phyloP scores from a whole-genome alignment of 345 rosid genomes.

The Eutrema japonicum region DNA sequence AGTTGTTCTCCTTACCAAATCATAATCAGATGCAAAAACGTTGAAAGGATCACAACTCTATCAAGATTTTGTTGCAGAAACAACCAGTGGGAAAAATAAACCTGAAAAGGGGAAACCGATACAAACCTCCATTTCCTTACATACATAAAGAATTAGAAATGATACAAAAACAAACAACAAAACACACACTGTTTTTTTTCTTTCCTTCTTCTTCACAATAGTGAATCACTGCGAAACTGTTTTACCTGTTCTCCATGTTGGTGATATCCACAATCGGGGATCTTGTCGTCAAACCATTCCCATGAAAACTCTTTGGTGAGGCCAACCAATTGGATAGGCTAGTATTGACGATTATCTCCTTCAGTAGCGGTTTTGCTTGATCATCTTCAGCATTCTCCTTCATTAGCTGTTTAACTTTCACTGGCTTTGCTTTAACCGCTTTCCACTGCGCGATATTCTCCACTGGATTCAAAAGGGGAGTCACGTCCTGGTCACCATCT shows the following conservation, averaged over 20 bases:
- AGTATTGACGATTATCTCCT: slow-evolving; percentile 62
- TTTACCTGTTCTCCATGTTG: slow-evolving; percentile 44
- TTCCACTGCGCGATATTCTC: slow-evolving; percentile 86
- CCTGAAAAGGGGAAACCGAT: slow-evolving; percentile 9
- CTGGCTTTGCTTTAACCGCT: slow-evolving; percentile 69
- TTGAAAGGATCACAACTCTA: slow-evolving; percentile 33
- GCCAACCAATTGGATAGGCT: slow-evolving; percentile 83
- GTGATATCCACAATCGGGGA: slow-evolving; percentile 51
- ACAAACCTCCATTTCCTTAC: slow-evolving; percentile 23
- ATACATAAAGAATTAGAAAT: slow-evolving; percentile 45
- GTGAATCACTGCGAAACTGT: slow-evolving; percentile 4
- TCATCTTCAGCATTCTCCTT: slow-evolving; percentile 61
- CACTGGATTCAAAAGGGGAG: slow-evolving; percentile 77
- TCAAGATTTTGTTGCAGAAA: slow-evolving; percentile 38
- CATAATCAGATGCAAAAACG: slow-evolving; percentile 30
- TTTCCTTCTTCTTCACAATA: slow-evolving; percentile 18
- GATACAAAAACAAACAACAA: slow-evolving; percentile 40
- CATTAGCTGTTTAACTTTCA: slow-evolving; percentile 42
- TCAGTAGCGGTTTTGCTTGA: slow-evolving; percentile 48
- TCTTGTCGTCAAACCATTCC: slow-evolving; percentile 32
- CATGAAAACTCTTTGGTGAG: slow-evolving; percentile 34
- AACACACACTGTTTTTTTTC: slow-evolving; percentile 24
- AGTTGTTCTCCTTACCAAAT: background rate
- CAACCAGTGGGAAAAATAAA: slow-evolving; percentile 12
- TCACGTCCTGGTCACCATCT: slow-evolving; percentile 49